phyloP scores from a whole-genome alignment of 352 stramenopile species.

The Phytophthora agathidicida region DNA sequence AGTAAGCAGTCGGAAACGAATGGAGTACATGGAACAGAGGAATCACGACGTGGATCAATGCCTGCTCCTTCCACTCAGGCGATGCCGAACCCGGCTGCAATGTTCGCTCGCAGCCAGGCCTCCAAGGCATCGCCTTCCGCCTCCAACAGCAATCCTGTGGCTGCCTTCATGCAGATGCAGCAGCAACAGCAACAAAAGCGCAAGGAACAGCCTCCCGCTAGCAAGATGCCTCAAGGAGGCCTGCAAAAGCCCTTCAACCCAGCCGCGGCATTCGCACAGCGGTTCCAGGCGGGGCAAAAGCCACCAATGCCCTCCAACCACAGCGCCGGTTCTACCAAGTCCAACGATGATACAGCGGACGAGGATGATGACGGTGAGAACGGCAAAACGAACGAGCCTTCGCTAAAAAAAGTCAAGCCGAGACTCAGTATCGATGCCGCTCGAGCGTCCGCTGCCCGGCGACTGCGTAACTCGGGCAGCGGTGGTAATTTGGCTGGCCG shows the following conservation, averaged over 20 bases:
- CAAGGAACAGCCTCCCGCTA: slow-evolving; percentile 16
- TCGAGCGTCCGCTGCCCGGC: slow-evolving; percentile 68
- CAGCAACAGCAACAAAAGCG: slow-evolving; percentile 49
- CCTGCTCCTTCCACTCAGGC: slow-evolving; percentile 10
- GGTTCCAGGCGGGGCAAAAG: slow-evolving; percentile 50
- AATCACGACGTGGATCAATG: slow-evolving; percentile 13
- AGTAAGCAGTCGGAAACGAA: slow-evolving; percentile 15
- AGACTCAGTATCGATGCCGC: slow-evolving; percentile 79
- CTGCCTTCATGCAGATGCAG: slow-evolving; percentile 64
- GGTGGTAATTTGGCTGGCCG: slow-evolving; percentile 56
- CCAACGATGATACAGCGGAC: slow-evolving; percentile 40
- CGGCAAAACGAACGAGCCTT: slow-evolving; percentile 50
- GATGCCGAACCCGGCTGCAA: slow-evolving; percentile 57
- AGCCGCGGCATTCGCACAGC: slow-evolving; percentile 61
- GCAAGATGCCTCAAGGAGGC: slow-evolving; percentile 20
- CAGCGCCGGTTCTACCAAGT: slow-evolving; percentile 38
- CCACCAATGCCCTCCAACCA: slow-evolving; percentile 41
- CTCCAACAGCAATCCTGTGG: slow-evolving; percentile 46
- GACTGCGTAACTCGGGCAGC: slow-evolving; percentile 68
- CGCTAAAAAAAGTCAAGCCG: slow-evolving; percentile 77
- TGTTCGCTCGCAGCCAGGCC: slow-evolving; percentile 59
- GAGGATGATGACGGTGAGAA: slow-evolving; percentile 51
- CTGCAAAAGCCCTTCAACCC: slow-evolving; percentile 50
- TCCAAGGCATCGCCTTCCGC: slow-evolving; percentile 26
- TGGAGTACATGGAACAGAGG: slow-evolving; percentile 17